Base-by-base conservation (phyloP, 2,329 filamentous ascomycete species). In the Cladosporium cucumerinum region DNA sequence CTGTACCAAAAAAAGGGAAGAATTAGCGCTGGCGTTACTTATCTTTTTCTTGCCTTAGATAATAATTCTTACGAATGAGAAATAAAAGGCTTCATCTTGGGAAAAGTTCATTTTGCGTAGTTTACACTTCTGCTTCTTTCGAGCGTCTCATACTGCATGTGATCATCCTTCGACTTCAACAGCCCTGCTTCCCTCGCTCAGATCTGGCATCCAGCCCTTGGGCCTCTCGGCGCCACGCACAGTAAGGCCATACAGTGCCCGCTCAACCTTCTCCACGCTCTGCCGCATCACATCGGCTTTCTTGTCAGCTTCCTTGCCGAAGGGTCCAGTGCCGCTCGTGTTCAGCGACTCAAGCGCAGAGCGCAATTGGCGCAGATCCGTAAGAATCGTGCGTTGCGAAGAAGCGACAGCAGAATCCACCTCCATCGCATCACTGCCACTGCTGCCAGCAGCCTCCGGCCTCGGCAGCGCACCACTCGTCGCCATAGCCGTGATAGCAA, bases 211-310 rank as follows among this genome's bases (percentile, higher is more conserved):
- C 94, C 94, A 98, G 0, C 94, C 94, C 74, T 90, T 91, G 0
- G 94, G 94, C 67, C 93, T 82, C 81, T 99, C 95, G 61, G 89
- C 91, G 0, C 94, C 94, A 61, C 95, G 84, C 25, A 99, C 91
- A 32, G 89, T 87, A 70, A 97, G 86, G 4, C 93, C 92, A 77
- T 98, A 99, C 32, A 93, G 88, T 26, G 94, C 86, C 69, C 87
- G 88, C 83, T 99, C 95, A 12, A 99, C 95, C 83, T 99, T 99
- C 74, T 90, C 88, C 28, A 99, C 93, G 76, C 92, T 96, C 74
- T 86, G 86, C 72, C 89, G 85, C 90, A 97, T 96, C 0, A 93
- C 89, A 48, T 88, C 87, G 79, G 92, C 86, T 83, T 99, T 99
- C 78, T 89, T 89, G 57, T 86, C 82, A 69, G 91, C 88, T 69